phyloP scores from a whole-genome alignment of 495 filamentous ascomycete genomes.

The Talaromyces trachyspermus region DNA sequence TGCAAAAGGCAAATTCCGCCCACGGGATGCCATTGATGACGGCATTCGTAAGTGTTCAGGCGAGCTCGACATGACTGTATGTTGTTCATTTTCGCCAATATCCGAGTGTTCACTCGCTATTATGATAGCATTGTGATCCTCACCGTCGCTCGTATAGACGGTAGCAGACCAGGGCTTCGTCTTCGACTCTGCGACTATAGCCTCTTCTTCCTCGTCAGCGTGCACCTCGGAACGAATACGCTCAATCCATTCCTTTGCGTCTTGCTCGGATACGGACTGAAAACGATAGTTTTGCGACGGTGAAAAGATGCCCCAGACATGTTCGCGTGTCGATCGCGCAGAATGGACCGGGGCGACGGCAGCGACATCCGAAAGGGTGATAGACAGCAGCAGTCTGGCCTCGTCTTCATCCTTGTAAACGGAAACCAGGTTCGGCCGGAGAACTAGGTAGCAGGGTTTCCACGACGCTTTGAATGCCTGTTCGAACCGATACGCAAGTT shows the following conservation, averaged over 20 bases:
- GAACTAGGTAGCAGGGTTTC: slow-evolving; percentile 84
- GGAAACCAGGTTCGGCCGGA: slow-evolving; percentile 87
- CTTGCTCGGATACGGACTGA: slow-evolving; percentile 60
- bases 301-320: slow-evolving; percentile 91
- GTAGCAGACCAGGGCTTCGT: slow-evolving; percentile 33
- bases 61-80: slow-evolving; percentile 35
- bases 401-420: slow-evolving; percentile 91
- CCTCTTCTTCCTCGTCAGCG: slow-evolving; percentile 78
- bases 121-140: not conserved
- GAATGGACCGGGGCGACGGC: slow-evolving; percentile 84
- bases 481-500: no score
- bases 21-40: slow-evolving; percentile 20
- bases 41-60: slow-evolving; percentile 32
- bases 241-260: slow-evolving; percentile 82
- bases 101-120: slow-evolving; percentile 7
- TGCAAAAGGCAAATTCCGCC: slow-evolving; percentile 39
- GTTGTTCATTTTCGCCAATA: slow-evolving; percentile 18
- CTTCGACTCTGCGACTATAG: slow-evolving; percentile 55
- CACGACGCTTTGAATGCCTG: slow-evolving; percentile 50
- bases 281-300: slow-evolving; percentile 88
- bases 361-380: slow-evolving; percentile 82
- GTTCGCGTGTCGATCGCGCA: slow-evolving; percentile 67
- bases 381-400: slow-evolving; percentile 78
- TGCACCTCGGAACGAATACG: slow-evolving; percentile 71
- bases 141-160: slow-evolving; percentile 13